Percentiles rank a stretch among this genome's conserved stretches.
These are phyloP conservation scores for Serendipita sp. DNA, from an alignment of 768 basidiomycete genomes.

Conservation along the genomic window DNA sequence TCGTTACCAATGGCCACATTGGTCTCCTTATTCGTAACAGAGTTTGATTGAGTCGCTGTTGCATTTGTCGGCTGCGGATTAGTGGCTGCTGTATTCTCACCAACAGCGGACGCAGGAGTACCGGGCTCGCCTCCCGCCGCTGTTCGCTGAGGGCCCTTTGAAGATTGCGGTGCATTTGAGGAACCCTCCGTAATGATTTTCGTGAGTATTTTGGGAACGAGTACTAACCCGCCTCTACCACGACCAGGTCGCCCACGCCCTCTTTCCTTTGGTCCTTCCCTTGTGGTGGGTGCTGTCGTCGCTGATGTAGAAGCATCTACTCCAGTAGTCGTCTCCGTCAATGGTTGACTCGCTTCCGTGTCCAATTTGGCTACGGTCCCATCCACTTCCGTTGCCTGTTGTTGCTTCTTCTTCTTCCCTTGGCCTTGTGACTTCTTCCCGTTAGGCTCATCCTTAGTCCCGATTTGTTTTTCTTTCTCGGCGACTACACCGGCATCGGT, in stretches of 20 bases:
- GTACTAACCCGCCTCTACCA: neutral
- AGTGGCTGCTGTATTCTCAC: too few relatives aligned
- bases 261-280: too few relatives aligned
- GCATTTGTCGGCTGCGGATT: too few relatives aligned
- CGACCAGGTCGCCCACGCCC: slow-evolving; percentile 14
- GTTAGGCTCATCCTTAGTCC: slow-evolving; percentile 12
- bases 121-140: neutral
- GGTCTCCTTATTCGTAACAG: too few relatives aligned
- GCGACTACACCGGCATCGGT: neutral
- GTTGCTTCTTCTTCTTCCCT: slow-evolving; percentile 7
- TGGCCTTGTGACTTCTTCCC: neutral
- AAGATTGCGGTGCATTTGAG: slow-evolving; percentile 8
- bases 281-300: too few relatives aligned
- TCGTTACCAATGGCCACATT: neutral
- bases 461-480: neutral
- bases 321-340: neutral
- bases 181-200: neutral
- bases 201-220: neutral
- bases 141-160: slow-evolving; percentile 10
- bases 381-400: slow-evolving; percentile 8
- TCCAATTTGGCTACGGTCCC: slow-evolving; percentile 16
- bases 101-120: neutral
- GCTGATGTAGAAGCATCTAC: neutral
- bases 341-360: neutral
- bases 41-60: too few relatives aligned